Base-by-base conservation (phyloP, 1,139 yeast species). In the Sugiyamaella neomexicana region DNA sequence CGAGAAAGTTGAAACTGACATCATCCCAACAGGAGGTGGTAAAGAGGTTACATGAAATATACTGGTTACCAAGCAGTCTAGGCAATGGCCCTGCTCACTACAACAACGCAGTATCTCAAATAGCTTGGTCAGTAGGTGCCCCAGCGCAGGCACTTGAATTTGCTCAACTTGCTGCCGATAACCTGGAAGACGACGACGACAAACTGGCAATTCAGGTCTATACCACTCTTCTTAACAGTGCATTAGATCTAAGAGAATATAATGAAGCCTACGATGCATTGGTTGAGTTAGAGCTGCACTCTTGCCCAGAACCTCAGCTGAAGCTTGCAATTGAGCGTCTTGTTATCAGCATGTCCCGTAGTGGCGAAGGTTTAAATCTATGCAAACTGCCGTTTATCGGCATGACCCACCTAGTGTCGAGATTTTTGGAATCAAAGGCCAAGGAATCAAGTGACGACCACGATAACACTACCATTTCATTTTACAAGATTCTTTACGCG, bases 331-430 rank as follows among this genome's bases (percentile, higher is more conserved):
- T 64, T 2, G 64, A 60, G 7, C 50, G 46, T 12, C 55, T 64
- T 27, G 60, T 63, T 12, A 48, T 50, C 1, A 58, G 65, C 23
- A 63, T 65, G 62, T 61, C 63, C 8, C 48, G 51, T 31, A 50
- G 51, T 16, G 68, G 68, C 12, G 50, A 60, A 12, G 63, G 65
- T 15, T 27, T 50, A 20, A 47, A 62, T 23, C 55, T 70, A 39
- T 60, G 66, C 39, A 53, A 63, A 38, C 65, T 66, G 32, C 72
- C 73, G 7, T 71, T 71, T 52, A 59, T 66, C 8, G 72, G 72
- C 1, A 48, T 70, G 51, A 57, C 65, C 2, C 55, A 57, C 3
- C 36, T 56, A 3, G 68, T 71, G 10, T 55, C 63, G 5, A 50
- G 54, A 5, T 55, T 62, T 10, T 52, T 71, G 31, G 58, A 56